Conservation (phyloP, 2,329 filamentous ascomycete genomes). For the Cladosporium colombiae region DNA sequence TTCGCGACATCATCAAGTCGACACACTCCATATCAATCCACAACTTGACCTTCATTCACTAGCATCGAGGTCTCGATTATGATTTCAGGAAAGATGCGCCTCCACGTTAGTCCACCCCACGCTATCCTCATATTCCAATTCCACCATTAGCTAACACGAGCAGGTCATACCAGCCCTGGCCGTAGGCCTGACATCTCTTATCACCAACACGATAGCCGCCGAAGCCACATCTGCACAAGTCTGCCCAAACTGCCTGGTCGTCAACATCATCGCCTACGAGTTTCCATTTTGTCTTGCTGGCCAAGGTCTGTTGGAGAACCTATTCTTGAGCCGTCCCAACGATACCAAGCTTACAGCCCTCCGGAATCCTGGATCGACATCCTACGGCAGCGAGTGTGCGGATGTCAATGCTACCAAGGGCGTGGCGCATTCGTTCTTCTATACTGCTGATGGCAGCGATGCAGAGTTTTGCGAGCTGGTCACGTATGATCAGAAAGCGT, state of each 20-base stretch:
- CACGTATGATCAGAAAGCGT: constrained; percentile 1
- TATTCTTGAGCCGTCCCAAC: constrained; percentile 12
- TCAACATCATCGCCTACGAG: constrained; percentile 19
- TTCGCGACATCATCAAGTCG: background rate
- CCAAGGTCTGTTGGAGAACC: constrained; percentile 3
- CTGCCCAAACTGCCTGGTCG: background rate
- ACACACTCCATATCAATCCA: background rate
- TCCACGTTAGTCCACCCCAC: background rate
- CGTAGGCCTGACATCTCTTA: background rate
- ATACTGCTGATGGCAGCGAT: constrained; percentile 4
- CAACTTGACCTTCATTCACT: too few relatives aligned
- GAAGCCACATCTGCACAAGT: background rate
- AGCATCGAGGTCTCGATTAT: too few relatives aligned
- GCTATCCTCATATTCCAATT: background rate
- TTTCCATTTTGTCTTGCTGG: constrained; percentile 16
- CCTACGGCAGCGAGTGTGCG: background rate
- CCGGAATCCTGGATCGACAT: background rate
- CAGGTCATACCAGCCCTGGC: background rate
- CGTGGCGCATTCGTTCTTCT: constrained; percentile 14
- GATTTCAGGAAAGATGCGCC: background rate
- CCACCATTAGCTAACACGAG: background rate
- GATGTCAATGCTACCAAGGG: constrained; percentile 8
- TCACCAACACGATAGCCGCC: background rate
- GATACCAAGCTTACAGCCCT: constrained; percentile 5
- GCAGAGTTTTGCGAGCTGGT: background rate